Evolutionary conservation across 331 rosid genomes (phyloP).

Genomic region (Malus hybrid): DNA sequence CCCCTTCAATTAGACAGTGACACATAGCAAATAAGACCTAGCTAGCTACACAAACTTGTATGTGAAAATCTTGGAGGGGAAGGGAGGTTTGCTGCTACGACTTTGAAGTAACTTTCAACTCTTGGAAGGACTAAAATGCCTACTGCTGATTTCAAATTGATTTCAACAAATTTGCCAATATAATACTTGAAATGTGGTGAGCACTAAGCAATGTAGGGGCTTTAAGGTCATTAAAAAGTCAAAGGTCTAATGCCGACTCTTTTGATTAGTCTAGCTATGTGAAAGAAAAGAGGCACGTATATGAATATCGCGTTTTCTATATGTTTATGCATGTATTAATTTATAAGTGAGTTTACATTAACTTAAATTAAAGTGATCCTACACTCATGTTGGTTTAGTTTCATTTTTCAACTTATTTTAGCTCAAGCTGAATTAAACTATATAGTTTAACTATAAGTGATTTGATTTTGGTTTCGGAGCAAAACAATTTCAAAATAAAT

Average conservation of each 20-base stretch:
- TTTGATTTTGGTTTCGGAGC: no score
- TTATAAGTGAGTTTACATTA: no score
- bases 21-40: background rate
- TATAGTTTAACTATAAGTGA: no score
- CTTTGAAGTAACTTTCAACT: background rate
- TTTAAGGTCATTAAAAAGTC: conserved; percentile 31
- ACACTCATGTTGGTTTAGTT: no score
- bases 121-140: conserved; percentile 11
- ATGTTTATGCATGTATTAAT: no score
- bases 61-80: conserved; percentile 12
- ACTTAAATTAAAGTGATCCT: no score
- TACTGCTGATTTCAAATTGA: background rate
- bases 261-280: conserved; percentile 13
- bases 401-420: no score
- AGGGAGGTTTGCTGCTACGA: background rate
- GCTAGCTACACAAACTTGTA: background rate
- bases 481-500: no score
- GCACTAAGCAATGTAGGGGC: background rate
- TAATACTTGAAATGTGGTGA: background rate
- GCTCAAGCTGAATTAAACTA: no score
- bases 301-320: no score
- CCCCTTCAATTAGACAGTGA: conserved; percentile 30
- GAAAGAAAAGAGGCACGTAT: background rate
- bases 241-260: conserved; percentile 44
- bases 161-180: background rate